These are phyloP conservation scores for Elsinoe fawcettii DNA, from an alignment of 2,329 filamentous ascomycete species.

Conservation along the genomic window DNA sequence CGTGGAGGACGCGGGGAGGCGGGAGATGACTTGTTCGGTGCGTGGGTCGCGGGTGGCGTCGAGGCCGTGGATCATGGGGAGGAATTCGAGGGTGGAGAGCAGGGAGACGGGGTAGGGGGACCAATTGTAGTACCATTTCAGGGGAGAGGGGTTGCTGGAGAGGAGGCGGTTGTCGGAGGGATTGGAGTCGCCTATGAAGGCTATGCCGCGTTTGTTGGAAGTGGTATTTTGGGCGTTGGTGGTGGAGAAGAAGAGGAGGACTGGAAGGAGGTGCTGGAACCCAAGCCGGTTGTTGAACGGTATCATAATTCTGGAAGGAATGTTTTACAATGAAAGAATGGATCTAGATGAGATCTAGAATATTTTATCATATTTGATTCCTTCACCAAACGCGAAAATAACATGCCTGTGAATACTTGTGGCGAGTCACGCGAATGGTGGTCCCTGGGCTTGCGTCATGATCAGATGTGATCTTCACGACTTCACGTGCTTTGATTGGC, in stretches of 20 bases:
- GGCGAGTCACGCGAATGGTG: neutral
- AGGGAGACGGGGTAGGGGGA: conserved; percentile 41
- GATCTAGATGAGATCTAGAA: neutral
- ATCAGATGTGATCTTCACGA: neutral
- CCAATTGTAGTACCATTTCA: conserved; percentile 86
- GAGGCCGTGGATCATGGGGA: conserved; percentile 72
- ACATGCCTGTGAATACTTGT: neutral
- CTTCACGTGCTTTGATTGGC: neutral
- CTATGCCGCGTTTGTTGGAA: conserved; percentile 60
- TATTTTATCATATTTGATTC: neutral
- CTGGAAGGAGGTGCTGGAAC: neutral
- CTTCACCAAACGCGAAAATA: neutral
- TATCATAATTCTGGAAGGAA: neutral
- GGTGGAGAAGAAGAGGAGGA: neutral
- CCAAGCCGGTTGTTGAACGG: neutral
- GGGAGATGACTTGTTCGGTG: neutral
- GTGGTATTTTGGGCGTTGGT: conserved; percentile 21
- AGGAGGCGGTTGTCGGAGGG: conserved; percentile 61
- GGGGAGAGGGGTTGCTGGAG: conserved; percentile 46
- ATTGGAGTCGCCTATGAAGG: conserved; percentile 50
- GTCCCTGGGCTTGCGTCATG: neutral
- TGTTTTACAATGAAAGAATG: neutral
- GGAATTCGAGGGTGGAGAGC: conserved; percentile 56
- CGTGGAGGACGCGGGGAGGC: conserved; percentile 33
- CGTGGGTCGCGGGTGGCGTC: conserved; percentile 22